Conservation (phyloP, 2,329 filamentous ascomycete genomes). For the Neoarthrinium moseri region DNA sequence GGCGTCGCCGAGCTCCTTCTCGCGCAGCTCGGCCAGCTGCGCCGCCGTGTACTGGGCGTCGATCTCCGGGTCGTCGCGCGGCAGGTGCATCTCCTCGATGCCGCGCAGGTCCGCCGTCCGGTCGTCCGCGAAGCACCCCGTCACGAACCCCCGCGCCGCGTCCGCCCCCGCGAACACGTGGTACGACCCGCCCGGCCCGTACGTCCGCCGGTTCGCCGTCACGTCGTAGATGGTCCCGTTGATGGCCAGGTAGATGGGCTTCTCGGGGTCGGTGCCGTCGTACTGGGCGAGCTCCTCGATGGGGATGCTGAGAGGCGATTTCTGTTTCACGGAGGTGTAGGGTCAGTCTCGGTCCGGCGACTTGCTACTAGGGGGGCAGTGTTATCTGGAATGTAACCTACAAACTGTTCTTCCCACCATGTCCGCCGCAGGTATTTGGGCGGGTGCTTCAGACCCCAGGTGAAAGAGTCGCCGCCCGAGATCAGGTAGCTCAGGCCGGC, state of each 20-base stretch:
- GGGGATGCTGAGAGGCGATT: constrained; percentile 55
- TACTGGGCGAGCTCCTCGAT: constrained; percentile 70
- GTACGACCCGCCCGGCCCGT: constrained; percentile 85
- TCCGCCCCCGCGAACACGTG: constrained; percentile 83
- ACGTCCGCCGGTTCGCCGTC: constrained; percentile 63
- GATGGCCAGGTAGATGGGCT: constrained; percentile 87
- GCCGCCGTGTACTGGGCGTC: constrained; percentile 57
- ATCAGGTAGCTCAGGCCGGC: constrained; percentile 74
- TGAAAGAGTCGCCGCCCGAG: constrained; percentile 66
- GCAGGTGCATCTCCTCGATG: constrained; percentile 81
- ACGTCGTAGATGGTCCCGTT: constrained; percentile 88
- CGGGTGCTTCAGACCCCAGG: constrained; percentile 64
- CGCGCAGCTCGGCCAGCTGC: constrained; percentile 52
- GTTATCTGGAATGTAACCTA: no score
- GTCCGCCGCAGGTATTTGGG: constrained; percentile 60
- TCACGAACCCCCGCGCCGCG: constrained; percentile 85
- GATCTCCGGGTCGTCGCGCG: constrained; percentile 59
- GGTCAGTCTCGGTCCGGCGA: no score
- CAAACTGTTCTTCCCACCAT: constrained; percentile 60
- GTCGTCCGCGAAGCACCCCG: constrained; percentile 88
- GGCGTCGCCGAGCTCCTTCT: constrained; percentile 68
- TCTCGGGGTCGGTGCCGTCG: constrained; percentile 72
- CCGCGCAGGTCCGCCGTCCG: constrained; percentile 80
- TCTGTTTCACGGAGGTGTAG: no score
- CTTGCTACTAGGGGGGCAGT: no score